Percentiles rank a stretch among this genome's conserved stretches.
Conservation (phyloP, 1,284 basidiomycete genomes). For the Heliocybe sulcata region DNA sequence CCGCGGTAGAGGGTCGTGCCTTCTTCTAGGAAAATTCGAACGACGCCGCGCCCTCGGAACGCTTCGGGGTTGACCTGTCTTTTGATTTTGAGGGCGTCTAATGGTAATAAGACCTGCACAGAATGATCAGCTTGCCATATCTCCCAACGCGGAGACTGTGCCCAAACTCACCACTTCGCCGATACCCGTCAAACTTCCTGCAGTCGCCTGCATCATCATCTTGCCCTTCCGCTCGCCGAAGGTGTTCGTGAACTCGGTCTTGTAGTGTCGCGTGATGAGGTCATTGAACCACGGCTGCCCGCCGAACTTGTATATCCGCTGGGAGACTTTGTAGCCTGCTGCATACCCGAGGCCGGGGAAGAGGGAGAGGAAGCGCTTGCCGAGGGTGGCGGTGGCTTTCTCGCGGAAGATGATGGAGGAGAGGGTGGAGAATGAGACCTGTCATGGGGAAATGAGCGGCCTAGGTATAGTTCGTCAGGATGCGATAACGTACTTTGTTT, state of each 20-base stretch:
- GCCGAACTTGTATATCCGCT: constrained; percentile 97
- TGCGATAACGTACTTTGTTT: constrained; percentile 44
- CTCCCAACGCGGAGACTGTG: constrained; percentile 3
- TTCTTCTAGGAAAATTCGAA: constrained; percentile 90
- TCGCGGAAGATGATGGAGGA: constrained; percentile 86
- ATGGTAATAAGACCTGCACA: constrained; percentile 75
- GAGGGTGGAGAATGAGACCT: constrained; percentile 61
- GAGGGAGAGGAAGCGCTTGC: constrained; percentile 79
- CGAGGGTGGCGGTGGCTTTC: constrained; percentile 63
- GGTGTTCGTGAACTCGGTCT: constrained; percentile 67
- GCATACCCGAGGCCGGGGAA: constrained; percentile 99
- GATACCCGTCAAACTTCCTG: constrained; percentile 93
- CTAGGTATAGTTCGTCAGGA: background rate
- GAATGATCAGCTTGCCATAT: constrained; percentile 8
- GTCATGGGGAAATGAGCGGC: constrained; percentile 3
- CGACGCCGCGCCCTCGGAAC: constrained; percentile 86
- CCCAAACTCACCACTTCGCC: constrained; percentile 83
- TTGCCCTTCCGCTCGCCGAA: constrained; percentile 98
- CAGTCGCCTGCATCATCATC: constrained; percentile 92
- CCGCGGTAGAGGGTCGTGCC: constrained; percentile 90
- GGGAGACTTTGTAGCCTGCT: constrained; percentile 93
- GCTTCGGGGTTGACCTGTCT: constrained; percentile 96
- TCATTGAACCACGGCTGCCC: constrained; percentile 98
- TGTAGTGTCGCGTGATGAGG: constrained; percentile 75
- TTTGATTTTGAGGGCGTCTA: constrained; percentile 98